phyloP scores from a whole-genome alignment of 208 protist genomes.

The Phytomonas sp. region DNA sequence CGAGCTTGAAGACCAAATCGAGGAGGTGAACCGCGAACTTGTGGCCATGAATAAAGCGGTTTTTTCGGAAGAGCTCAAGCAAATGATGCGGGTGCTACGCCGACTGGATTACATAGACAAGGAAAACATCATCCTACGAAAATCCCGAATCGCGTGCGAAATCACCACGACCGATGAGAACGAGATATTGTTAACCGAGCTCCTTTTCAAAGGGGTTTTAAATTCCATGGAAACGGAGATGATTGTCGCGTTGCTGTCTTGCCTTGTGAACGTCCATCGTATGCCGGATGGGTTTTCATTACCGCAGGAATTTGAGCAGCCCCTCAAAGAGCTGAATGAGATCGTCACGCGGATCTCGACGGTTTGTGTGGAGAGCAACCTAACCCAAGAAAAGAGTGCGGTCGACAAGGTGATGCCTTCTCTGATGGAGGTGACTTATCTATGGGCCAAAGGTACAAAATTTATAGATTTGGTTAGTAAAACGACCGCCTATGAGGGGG shows the following conservation, averaged over 20 bases:
- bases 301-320: conserved; percentile 80
- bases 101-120: conserved; percentile 95
- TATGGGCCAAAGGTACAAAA: conserved; percentile 95
- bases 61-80: conserved; percentile 91
- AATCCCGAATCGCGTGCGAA: conserved; percentile 97
- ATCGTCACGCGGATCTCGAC: conserved; percentile 89
- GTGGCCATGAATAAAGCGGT: conserved; percentile 76
- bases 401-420: conserved; percentile 94
- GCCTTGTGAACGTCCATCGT: conserved; percentile 95
- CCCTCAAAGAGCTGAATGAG: conserved; percentile 85
- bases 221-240: conserved; percentile 95
- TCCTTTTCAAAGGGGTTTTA: conserved; percentile 97
- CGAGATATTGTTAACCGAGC: conserved; percentile 97
- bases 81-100: conserved; percentile 95
- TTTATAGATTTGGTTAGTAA: conserved; percentile 96
- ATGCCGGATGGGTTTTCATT: conserved; percentile 84
- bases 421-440: conserved; percentile 95
- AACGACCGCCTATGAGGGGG: conserved; percentile 98
- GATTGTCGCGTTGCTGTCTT: conserved; percentile 92
- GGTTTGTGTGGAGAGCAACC: conserved; percentile 89
- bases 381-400: conserved; percentile 87
- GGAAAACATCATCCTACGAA: conserved; percentile 96
- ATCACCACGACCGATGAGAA: conserved; percentile 97
- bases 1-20: conserved; percentile 53
- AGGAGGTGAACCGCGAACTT: conserved; percentile 77